Base-by-base conservation (phyloP, 345 rosid species). In the Pseudoturritis turrita region DNA sequence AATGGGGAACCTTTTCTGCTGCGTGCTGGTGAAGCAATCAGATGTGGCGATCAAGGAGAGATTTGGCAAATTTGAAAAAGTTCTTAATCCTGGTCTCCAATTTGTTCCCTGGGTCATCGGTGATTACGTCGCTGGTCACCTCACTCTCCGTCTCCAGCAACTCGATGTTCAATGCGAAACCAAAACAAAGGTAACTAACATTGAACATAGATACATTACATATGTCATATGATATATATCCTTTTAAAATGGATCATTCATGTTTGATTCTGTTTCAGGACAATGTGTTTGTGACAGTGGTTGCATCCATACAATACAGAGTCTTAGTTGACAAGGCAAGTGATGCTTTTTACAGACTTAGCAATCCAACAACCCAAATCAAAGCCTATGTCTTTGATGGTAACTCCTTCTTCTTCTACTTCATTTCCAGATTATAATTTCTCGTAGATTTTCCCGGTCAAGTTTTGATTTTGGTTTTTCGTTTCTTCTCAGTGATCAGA, bases 161-260 rank as follows among this genome's bases (percentile, higher is more conserved):
- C 81, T 87, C 21, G 90, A 87, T 57, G 92, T 87, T 36, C 77
- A 72, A 25, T 87, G 90, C 60, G 89, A 87, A 78, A 87, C 96
- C 78, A 87, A 87, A 71, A 82, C 93, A 3, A 86, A 83, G 89
- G 92, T 89, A 52, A 37, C 6, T 12, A 33, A 13, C 50, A 45
- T 2, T 36, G 9, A 18, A 61, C 41, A 69, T 28, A 59, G 0
- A 65, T 2, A 46, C 2, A 35, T 26, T 2, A 71, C 3, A 61
- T 1, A 12, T 25, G 10, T 11, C 1, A 22, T 2, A 35, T 12
- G n/a, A 2, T 2, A 13, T 44, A 17, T n/a, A 6, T 14, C 1
- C 49, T 5, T 18, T 36, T 59, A 21, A 52, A 37, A 40, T 31
- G 31, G 12, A 37, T 37, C 25, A 18, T 57, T 6, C 4, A 46